These are phyloP conservation scores for Salix viminalis DNA, from an alignment of 345 rosid species.

Conservation along the genomic window DNA sequence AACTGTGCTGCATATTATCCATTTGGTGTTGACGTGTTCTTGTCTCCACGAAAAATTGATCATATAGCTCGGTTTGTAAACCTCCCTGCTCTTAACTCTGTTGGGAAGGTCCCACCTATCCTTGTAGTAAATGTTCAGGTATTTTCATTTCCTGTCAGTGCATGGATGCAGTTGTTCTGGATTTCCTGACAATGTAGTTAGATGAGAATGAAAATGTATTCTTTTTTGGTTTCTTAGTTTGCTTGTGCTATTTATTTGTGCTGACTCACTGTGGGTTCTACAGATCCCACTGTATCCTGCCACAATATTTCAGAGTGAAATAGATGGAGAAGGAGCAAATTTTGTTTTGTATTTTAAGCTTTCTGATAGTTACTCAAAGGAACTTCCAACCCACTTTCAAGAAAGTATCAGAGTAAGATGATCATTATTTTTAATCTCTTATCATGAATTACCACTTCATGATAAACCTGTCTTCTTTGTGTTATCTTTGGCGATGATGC, in stretches of 20 bases:
- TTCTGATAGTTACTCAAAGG: constrained; percentile 55
- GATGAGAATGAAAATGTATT: not conserved
- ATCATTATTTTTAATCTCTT: not conserved
- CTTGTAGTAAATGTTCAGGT: constrained; percentile 98
- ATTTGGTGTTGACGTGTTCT: constrained; percentile 87
- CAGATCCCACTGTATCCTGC: constrained; percentile 92
- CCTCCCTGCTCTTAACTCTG: constrained; percentile 56
- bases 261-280: not conserved
- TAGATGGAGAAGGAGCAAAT: constrained; percentile 87
- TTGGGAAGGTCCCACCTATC: constrained; percentile 61
- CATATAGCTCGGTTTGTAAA: constrained; percentile 84
- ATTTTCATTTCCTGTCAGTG: not conserved
- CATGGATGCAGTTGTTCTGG: not conserved
- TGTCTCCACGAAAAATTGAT: constrained; percentile 61
- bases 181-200: not conserved
- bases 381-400: constrained; percentile 57
- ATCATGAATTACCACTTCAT: not conserved
- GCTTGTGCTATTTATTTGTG: not conserved
- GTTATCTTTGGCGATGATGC: not conserved
- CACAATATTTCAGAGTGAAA: constrained; percentile 66
- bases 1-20: constrained; percentile 86
- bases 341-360: constrained; percentile 69
- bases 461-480: not conserved
- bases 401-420: constrained; percentile 53
- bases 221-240: too few relatives aligned